Evolutionary conservation across 768 basidiomycete species (phyloP), one percentile per base, ranked within the genome.

Genomic region (Leccinum truebloodii): DNA sequence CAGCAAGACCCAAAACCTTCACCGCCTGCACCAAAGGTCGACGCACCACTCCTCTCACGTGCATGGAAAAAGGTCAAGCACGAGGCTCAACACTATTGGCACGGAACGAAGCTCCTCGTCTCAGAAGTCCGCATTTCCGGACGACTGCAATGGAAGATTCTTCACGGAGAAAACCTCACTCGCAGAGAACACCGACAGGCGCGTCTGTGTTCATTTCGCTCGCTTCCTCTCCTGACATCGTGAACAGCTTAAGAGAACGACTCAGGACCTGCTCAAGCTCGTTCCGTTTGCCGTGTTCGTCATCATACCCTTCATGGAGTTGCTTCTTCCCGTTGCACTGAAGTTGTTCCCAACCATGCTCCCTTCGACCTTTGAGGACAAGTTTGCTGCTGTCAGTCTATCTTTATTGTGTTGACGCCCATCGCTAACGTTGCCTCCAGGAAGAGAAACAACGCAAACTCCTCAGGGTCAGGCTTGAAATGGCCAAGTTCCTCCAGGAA

Each of bases 401-500:
- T 34, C 18, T 18, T 41, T 3, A 14, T 1, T 39, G 8, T 41
- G 6, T 22, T 3, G 57, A 4, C 9, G 32, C 8, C 9, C 6
- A 14, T 53, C 20, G 22, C 41, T 52, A 1, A 60, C 30, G 4
- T 37, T 2, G 26, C 13, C 4, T 41, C 24, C 55, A 97, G 93
- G 94, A 97, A 75, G 97, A 98, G 77, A 99, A 99, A 74, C 86
- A 96, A 69, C 88, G 96, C 67, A 98, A 98, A 71, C 82, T 98
- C 3, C 87, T 99, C 50, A 88, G 94, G 59, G 94, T 97, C 28
- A 84, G 96, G 59, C 81, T 99, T 37, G 95, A 97, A 73, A 98
- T 98, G 96, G 97, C 97, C 68, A 98, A 99, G 72, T 99, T 98
- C 81, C 81, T 99, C 26, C 96, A 98, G 68, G 97, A 99, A 75